A percentile compares a stretch with the other conserved stretches of the same genome.
Evolutionary conservation across 2,329 filamentous ascomycete genomes (phyloP).

Genomic region (Colletotrichum phormii): DNA sequence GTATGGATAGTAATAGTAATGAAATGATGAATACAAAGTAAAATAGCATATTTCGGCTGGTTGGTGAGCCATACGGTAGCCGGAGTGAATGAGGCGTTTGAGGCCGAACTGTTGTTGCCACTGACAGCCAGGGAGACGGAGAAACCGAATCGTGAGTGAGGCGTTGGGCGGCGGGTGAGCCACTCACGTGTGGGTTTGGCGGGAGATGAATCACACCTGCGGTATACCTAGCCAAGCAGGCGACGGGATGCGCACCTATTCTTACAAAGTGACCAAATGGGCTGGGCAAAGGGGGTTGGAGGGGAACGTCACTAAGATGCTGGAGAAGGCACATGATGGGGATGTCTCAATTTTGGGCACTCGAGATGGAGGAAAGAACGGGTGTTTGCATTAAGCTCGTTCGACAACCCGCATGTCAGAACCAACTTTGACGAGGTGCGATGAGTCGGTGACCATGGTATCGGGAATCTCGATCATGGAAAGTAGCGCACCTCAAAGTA

Average conservation of each 20-base stretch:
- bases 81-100: no score
- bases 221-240: not conserved
- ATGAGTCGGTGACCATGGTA: not conserved
- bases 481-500: not conserved
- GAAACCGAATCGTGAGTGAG: not conserved
- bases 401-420: not conserved
- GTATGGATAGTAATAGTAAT: slow-evolving; percentile 38
- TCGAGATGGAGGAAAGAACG: slow-evolving; percentile 13
- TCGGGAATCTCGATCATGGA: not conserved
- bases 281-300: not conserved
- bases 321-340: slow-evolving; percentile 16
- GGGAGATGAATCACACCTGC: slow-evolving; percentile 7
- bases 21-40: slow-evolving; percentile 29
- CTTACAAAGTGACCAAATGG: not conserved
- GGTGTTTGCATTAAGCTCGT: slow-evolving; percentile 11
- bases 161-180: slow-evolving; percentile 17
- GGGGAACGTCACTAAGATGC: not conserved
- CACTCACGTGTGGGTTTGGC: slow-evolving; percentile 15
- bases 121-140: not conserved
- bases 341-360: slow-evolving; percentile 19
- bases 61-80: no score
- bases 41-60: not conserved
- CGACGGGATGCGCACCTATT: not conserved
- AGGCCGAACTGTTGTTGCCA: not conserved
- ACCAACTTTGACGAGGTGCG: not conserved